phyloP scores from a whole-genome alignment of 495 filamentous ascomycete genomes.

The Neurospora tetraspora region DNA sequence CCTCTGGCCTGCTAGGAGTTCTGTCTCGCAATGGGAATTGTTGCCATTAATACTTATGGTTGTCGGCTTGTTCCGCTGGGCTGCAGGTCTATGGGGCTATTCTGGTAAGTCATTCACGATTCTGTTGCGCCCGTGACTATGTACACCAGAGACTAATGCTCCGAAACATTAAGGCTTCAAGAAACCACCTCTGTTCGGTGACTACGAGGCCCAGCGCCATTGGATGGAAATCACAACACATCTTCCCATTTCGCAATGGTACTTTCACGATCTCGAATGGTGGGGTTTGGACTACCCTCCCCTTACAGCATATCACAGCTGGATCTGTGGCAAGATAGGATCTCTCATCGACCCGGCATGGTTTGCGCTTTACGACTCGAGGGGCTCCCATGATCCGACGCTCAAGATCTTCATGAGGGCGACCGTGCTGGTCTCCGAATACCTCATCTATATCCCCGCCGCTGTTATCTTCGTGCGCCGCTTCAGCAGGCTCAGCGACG shows the following conservation, averaged over 20 bases:
- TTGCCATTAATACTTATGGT: conserved; percentile 81
- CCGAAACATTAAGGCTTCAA: conserved; percentile 47
- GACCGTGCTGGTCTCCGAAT: conserved; percentile 82
- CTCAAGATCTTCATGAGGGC: conserved; percentile 94
- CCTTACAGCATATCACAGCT: conserved; percentile 95
- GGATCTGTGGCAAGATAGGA: conserved; percentile 82
- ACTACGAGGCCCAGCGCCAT: conserved; percentile 94
- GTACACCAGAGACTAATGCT: neutral
- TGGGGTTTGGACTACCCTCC: conserved; percentile 98
- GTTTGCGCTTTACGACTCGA: conserved; percentile 81
- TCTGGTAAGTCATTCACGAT: conserved; percentile 50
- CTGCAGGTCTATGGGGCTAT: conserved; percentile 84
- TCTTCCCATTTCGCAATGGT: conserved; percentile 88
- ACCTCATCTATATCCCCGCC: conserved; percentile 78
- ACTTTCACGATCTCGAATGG: conserved; percentile 91
- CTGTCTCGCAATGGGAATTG: conserved; percentile 85
- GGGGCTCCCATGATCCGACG: conserved; percentile 63
- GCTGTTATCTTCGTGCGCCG: conserved; percentile 72
- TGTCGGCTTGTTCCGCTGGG: conserved; percentile 88
- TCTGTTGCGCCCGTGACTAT: neutral
- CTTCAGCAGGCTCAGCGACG: conserved; percentile 58
- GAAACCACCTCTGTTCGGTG: conserved; percentile 84
- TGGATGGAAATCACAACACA: conserved; percentile 97
- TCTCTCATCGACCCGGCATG: conserved; percentile 66
- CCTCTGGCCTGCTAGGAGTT: conserved; percentile 78